phyloP scores from a whole-genome alignment of 306 rosid species.

The Ochetophila trinervis region DNA sequence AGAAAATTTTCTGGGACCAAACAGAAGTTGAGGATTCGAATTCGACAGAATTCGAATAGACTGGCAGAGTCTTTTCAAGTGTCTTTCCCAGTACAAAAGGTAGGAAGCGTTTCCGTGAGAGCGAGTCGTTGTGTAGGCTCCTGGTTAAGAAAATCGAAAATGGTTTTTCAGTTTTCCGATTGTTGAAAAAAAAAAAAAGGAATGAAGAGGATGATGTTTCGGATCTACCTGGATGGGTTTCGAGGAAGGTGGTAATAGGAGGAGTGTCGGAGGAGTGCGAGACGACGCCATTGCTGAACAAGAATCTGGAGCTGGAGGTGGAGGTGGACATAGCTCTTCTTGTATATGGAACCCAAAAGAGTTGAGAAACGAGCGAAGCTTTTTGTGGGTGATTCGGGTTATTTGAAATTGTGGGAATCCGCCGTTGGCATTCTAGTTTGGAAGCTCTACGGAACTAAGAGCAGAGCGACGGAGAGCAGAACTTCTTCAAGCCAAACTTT shows the following conservation, averaged over 20 bases:
- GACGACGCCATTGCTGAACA: slow-evolving; percentile 62
- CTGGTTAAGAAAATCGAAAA: slow-evolving; percentile 21
- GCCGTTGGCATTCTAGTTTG: no score
- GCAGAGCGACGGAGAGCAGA: no score
- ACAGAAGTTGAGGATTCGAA: slow-evolving; percentile 55
- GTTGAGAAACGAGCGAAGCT: no score
- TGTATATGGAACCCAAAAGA: no score
- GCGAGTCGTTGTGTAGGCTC: slow-evolving; percentile 92
- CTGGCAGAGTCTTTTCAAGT: slow-evolving; percentile 60
- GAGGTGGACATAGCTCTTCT: not conserved
- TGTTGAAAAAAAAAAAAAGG: not conserved
- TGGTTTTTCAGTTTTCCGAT: not conserved
- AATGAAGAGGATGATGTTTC: no score
- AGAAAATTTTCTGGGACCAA: slow-evolving; percentile 28
- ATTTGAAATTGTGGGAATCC: no score
- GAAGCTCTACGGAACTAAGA: no score
- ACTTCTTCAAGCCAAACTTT: no score
- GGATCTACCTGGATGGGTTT: slow-evolving; percentile 60
- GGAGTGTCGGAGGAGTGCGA: slow-evolving; percentile 46
- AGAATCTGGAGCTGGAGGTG: slow-evolving; percentile 37
- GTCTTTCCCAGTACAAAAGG: slow-evolving; percentile 82
- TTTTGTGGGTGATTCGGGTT: no score
- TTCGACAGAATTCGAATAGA: slow-evolving; percentile 52
- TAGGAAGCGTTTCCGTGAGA: slow-evolving; percentile 63
- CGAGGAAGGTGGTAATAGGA: slow-evolving; percentile 53